These are phyloP conservation scores for Plasmodium berghei DNA, from an alignment of 169 alveolate species.

Conservation along the genomic window DNA sequence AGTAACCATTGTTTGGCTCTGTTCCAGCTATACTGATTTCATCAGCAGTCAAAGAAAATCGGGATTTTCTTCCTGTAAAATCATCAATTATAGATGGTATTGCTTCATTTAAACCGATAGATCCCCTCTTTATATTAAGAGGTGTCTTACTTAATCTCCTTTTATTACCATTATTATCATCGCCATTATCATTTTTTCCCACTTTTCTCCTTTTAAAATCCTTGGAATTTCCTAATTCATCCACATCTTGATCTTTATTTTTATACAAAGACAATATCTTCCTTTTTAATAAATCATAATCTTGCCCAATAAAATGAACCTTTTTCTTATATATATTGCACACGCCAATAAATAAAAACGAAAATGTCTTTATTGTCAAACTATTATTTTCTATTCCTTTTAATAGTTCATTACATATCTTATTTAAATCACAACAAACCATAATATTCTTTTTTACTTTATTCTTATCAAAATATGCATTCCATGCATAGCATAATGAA, in stretches of 20 bases:
- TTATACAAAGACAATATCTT: slow-evolving; percentile 60
- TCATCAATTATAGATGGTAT: slow-evolving; percentile 65
- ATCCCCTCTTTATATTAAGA: slow-evolving; percentile 72
- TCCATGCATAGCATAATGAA: slow-evolving; percentile 76
- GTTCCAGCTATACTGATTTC: slow-evolving; percentile 74
- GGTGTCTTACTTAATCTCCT: slow-evolving; percentile 52
- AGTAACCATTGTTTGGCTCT: slow-evolving; percentile 22
- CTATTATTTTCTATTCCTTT: slow-evolving; percentile 70
- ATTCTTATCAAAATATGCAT: slow-evolving; percentile 75
- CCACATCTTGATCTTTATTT: slow-evolving; percentile 57
- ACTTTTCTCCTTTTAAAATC: slow-evolving; percentile 50
- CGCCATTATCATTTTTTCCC: slow-evolving; percentile 53
- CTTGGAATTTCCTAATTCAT: slow-evolving; percentile 32
- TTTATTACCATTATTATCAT: slow-evolving; percentile 34
- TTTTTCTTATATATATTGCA: slow-evolving; percentile 73
- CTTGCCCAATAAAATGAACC: slow-evolving; percentile 73
- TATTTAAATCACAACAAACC: slow-evolving; percentile 73
- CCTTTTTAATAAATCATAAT: slow-evolving; percentile 74
- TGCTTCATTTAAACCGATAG: slow-evolving; percentile 42
- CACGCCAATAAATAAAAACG: slow-evolving; percentile 71
- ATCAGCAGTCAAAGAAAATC: slow-evolving; percentile 68
- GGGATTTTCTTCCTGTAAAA: slow-evolving; percentile 53
- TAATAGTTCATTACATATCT: slow-evolving; percentile 54
- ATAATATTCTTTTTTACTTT: slow-evolving; percentile 71
- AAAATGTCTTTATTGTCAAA: slow-evolving; percentile 68